Conservation (phyloP, 225 moss, liverwort and hornwort species). For the Ulota crispa region DNA sequence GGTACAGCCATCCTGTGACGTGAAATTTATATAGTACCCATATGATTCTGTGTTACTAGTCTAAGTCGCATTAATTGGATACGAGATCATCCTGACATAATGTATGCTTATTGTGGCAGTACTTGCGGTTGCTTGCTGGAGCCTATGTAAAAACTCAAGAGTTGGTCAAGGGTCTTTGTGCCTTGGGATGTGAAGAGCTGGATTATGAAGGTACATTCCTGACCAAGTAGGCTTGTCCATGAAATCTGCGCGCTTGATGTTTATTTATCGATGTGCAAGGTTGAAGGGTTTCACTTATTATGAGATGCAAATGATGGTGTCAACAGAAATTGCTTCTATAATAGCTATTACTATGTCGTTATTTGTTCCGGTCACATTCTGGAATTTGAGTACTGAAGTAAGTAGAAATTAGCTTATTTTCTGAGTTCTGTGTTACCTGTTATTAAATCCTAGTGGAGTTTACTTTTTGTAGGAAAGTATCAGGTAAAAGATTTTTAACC, state of each 20-base stretch:
- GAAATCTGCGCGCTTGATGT: not conserved
- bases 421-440: slow-evolving; percentile 5
- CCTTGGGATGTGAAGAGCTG: slow-evolving; percentile 72
- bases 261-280: not conserved
- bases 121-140: slow-evolving; percentile 75
- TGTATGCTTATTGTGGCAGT: slow-evolving; percentile 48
- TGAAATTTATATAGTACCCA: slow-evolving; percentile 6
- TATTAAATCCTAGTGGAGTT: not conserved
- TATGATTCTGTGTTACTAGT: not conserved
- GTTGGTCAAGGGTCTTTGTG: slow-evolving; percentile 75
- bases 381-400: not conserved
- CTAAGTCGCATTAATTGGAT: slow-evolving; percentile 12
- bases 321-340: not conserved
- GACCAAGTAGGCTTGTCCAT: slow-evolving; percentile 1
- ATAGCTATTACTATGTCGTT: not conserved
- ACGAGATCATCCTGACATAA: slow-evolving; percentile 20
- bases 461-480: not conserved
- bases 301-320: slow-evolving; percentile 11
- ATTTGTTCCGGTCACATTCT: slow-evolving; percentile 2
- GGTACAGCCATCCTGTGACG: not conserved
- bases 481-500: not conserved
- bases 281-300: not conserved
- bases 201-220: slow-evolving; percentile 65
- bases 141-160: slow-evolving; percentile 78
- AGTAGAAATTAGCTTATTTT: not conserved